Base-by-base conservation (phyloP, 2,329 filamentous ascomycete genomes). In the Dactylellina leptospora region DNA sequence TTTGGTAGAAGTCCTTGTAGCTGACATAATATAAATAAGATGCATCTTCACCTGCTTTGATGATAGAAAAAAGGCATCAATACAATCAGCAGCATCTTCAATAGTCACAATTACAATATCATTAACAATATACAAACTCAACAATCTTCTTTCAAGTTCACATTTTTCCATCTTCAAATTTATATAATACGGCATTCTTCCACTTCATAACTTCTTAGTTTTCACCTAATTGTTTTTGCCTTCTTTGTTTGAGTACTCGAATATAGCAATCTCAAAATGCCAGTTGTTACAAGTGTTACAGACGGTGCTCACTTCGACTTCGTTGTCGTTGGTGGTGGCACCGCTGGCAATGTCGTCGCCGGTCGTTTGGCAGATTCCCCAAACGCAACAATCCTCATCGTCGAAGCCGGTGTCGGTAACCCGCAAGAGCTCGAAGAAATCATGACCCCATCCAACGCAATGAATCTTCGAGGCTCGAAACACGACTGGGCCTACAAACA, bases 401-500 rank as follows among this genome's bases (percentile, higher is more conserved):
- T 80, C 6, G 79, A 81, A 66, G 79, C 80, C 3, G 80, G 80
- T 23, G 73, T 77, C 45, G 79, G 80, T 68, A 84, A 85, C 75
- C 81, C 85, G 0, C 77, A 81, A 4, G 80, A 84, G 4, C 78
- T 85, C 44, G 81, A 83, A 18, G 82, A 84, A 47, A 84, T 86
- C 75, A 83, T 80, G 3, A 86, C 84, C 2, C 85, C 85, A 0
- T 81, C 83, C 0, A 78, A 79, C 6, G 84, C 83, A 33, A 83
- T 87, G 75, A 81, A 83, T 2, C 81, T 87, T 0, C 83, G 85
- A 13, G 82, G 81, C 36, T 84, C 83, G 76, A 78, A 85, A 75
- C 82, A 86, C 73, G 85, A 88, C 77, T 87, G 85, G 85, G 80
- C 80, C 0, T 88, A 86, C 79, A 87, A 88, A 79, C 85, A 84